These are phyloP conservation scores for Trichoderma sp. DNA, from an alignment of 2,329 filamentous ascomycete species.

Conservation along the genomic window DNA sequence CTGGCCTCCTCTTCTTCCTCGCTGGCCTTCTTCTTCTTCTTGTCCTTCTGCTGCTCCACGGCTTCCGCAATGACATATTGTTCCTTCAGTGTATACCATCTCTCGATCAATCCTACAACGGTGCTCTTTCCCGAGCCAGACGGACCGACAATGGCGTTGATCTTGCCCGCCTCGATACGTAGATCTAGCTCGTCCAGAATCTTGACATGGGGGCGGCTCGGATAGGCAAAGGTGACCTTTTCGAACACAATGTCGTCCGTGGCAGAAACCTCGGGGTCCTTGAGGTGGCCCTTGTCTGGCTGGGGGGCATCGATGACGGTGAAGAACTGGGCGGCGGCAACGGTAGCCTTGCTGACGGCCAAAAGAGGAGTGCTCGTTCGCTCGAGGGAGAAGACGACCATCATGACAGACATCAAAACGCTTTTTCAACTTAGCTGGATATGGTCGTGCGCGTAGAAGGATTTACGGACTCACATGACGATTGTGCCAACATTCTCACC, in stretches of 20 bases:
- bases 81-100: conserved; percentile 68
- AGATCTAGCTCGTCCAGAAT: conserved; percentile 64
- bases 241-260: conserved; percentile 53
- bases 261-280: conserved; percentile 44
- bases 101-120: conserved; percentile 69
- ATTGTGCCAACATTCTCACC: conserved; percentile 56
- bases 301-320: conserved; percentile 54
- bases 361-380: conserved; percentile 60
- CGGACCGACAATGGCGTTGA: conserved; percentile 73
- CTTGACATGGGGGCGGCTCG: conserved; percentile 64
- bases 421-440: conserved; percentile 32
- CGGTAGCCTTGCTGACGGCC: conserved; percentile 59
- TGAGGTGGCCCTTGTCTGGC: conserved; percentile 42
- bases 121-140: conserved; percentile 76
- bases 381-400: conserved; percentile 59
- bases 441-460: background rate
- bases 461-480: conserved; percentile 50
- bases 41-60: conserved; percentile 51
- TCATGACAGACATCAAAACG: conserved; percentile 61
- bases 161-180: conserved; percentile 63
- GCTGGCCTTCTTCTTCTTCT: conserved; percentile 44
- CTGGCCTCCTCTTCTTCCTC: conserved; percentile 37
- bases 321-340: conserved; percentile 62
- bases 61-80: conserved; percentile 56
- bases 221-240: conserved; percentile 73